Percentiles rank a stretch among this genome's conserved stretches.
These are phyloP conservation scores for Candida sphagnicola DNA, from an alignment of 805 yeast genomes.

Conservation along the genomic window DNA sequence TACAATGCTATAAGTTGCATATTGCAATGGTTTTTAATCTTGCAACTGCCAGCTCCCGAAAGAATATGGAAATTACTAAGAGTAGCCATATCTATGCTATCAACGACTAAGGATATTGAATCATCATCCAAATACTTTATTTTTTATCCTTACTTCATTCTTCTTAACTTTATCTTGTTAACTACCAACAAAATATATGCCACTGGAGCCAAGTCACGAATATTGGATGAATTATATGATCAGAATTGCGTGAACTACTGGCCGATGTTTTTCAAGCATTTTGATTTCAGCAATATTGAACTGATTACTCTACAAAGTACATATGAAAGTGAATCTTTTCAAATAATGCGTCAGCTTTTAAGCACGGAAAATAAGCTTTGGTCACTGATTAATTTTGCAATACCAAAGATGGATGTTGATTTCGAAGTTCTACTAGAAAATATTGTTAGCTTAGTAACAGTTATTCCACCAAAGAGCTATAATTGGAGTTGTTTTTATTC, in stretches of 20 bases:
- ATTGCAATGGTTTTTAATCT: constrained; percentile 28
- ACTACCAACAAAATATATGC: constrained; percentile 5
- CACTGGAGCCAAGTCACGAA: background rate
- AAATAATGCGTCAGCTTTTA: constrained; percentile 15
- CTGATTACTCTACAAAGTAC: background rate
- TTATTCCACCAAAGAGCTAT: constrained; percentile 4
- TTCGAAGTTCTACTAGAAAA: constrained; percentile 5
- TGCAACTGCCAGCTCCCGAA: constrained; percentile 23
- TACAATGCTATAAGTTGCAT: constrained; percentile 17
- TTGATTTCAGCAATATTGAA: constrained; percentile 12
- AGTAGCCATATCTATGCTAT: constrained; percentile 10
- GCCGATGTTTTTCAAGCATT: constrained; percentile 15
- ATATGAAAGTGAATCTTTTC: constrained; percentile 17
- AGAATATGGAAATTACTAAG: constrained; percentile 14
- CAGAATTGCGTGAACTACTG: constrained; percentile 14
- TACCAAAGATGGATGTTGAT: constrained; percentile 3
- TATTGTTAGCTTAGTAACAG: constrained; percentile 5
- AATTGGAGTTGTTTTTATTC: constrained; percentile 25
- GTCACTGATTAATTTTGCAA: constrained; percentile 19
- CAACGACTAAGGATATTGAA: background rate
- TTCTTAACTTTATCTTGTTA: constrained; percentile 10
- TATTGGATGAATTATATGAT: constrained; percentile 2
- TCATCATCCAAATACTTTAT: constrained; percentile 4
- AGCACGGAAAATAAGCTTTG: constrained; percentile 16
- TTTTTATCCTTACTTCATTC: constrained; percentile 16